Base-by-base conservation (phyloP, 2,329 filamentous ascomycete genomes). In the Monosporascus sp. region DNA sequence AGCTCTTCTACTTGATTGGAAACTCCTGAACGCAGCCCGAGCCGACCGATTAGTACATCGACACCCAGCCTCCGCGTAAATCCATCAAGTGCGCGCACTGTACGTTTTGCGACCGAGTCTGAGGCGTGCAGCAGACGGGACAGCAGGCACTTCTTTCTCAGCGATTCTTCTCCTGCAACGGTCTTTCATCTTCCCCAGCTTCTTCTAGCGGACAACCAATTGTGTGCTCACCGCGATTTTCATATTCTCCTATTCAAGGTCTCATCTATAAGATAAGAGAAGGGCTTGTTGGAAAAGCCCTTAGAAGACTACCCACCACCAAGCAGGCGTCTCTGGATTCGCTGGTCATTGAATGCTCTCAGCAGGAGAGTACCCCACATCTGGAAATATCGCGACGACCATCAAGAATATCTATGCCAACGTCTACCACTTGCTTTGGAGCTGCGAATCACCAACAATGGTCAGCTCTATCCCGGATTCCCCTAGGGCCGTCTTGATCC, bases 401-500 rank as follows among this genome's bases (percentile, higher is more conserved):
- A 58, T 54, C 48, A 44, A 57, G 45, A 47, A 50, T 49, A 44
- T 56, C 57, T 54, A 57, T 53, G 51, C 55, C 52, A 37, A 62
- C 60, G 56, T 58, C 55, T 48, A 57, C 61, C 62, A 58, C 69
- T 63, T 64, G 73, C 70, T 50, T 52, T 54, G 55, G 68, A 68
- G 61, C 67, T 63, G 67, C 62, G 65, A 64, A 67, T 69, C 65
- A 74, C 74, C 43, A 70, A 81, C 78, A 70, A 82, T 82, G 79
- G 80, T 74, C 75, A 76, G 72, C 75, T 70, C 73, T 71, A 74
- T 72, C 71, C 70, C 68, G 64, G 71, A 72, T 69, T 75, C 73
- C 69, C 73, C 71, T 69, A 74, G 74, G 78, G 73, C 72, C 73
- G 77, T 73, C 70, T 73, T 76, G 73, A 77, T 78, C 72, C 74